These are phyloP conservation scores for Pistacia integerrima DNA, from an alignment of 345 rosid species.

Conservation along the genomic window DNA sequence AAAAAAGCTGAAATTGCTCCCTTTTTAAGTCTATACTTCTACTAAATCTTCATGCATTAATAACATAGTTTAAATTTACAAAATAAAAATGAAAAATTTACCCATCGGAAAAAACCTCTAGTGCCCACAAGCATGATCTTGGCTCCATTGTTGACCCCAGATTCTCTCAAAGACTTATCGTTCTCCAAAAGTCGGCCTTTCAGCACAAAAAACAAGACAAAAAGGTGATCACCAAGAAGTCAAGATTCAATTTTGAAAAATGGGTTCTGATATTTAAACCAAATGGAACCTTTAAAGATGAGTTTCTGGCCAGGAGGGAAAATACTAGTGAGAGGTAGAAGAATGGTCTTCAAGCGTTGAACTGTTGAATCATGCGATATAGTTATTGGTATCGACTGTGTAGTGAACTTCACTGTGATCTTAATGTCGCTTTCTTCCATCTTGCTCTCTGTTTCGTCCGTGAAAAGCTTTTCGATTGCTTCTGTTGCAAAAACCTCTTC, in stretches of 20 bases:
- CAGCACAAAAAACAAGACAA: slow-evolving; percentile 1
- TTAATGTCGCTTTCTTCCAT: slow-evolving; percentile 27
- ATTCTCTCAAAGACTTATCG: slow-evolving; percentile 60
- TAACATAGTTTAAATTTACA: too few species aligned
- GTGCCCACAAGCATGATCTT: slow-evolving; percentile 90
- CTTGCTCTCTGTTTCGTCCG: neutral
- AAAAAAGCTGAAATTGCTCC: neutral
- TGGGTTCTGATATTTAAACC: neutral
- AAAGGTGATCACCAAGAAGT: neutral
- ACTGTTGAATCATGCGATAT: slow-evolving; percentile 50
- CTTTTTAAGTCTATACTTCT: too few species aligned
- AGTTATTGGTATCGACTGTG: slow-evolving; percentile 58
- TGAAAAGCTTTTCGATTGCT: too few species aligned
- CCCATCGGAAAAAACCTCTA: slow-evolving; percentile 94
- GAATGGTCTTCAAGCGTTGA: slow-evolving; percentile 66
- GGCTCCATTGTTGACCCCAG: slow-evolving; percentile 64
- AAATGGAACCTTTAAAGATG: slow-evolving; percentile 68
- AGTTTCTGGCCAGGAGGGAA: slow-evolving; percentile 95
- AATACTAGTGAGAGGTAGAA: slow-evolving; percentile 82
- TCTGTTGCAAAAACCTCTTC: too few species aligned
- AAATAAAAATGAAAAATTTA: slow-evolving; percentile 13
- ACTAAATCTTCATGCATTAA: too few species aligned
- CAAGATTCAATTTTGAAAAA: neutral
- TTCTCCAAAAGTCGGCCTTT: slow-evolving; percentile 79
- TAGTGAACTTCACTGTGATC: slow-evolving; percentile 69